phyloP scores from a whole-genome alignment of 176 grass and related monocot species.

The Areca catechu region DNA sequence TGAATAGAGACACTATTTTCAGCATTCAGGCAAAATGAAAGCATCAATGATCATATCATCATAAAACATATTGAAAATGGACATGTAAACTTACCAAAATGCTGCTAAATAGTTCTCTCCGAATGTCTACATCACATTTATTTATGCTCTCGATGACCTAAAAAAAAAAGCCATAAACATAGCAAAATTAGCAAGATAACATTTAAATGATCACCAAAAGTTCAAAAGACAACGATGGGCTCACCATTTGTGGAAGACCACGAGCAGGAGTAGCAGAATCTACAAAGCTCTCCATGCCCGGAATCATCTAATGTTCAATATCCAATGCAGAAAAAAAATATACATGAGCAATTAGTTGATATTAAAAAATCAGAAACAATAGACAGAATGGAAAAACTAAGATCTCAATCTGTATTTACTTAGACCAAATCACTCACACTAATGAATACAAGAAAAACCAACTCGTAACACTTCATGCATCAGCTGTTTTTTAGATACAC shows the following conservation, averaged over 20 bases:
- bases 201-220: not conserved
- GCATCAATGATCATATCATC: too few species aligned
- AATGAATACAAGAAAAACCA: too few species aligned
- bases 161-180: constrained; percentile 20
- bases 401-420: too few species aligned
- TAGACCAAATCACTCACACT: too few species aligned
- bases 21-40: not conserved
- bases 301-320: constrained; percentile 51
- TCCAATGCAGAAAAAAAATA: too few species aligned
- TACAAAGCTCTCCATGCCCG: constrained; percentile 61
- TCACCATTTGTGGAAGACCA: constrained; percentile 89
- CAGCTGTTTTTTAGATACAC: too few species aligned
- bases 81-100: constrained; percentile 58
- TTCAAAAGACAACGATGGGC: constrained; percentile 1
- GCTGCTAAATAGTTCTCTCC: constrained; percentile 88
- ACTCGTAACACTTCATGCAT: too few species aligned
- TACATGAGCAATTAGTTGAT: too few species aligned
- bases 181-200: not conserved
- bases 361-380: too few species aligned
- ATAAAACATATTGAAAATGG: too few species aligned
- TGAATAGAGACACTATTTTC: too few species aligned
- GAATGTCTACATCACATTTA: constrained; percentile 87
- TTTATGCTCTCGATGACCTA: constrained; percentile 98
- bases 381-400: too few species aligned
- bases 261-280: constrained; percentile 37